Evolutionary conservation across 306 rosid genomes (phyloP).

Genomic region (Dalbergia cultrata): DNA sequence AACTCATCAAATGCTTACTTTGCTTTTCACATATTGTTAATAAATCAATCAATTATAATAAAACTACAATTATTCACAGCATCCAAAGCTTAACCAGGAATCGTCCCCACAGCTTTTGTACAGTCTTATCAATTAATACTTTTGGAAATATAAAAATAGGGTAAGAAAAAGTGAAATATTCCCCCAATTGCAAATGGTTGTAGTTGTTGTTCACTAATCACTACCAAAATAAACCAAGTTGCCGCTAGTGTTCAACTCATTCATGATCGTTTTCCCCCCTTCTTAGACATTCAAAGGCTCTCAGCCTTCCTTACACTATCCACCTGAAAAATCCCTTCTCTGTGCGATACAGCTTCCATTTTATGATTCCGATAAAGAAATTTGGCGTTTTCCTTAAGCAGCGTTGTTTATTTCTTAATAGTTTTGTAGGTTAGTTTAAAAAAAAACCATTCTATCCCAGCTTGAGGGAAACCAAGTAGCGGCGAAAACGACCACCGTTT

Average conservation of each 20-base stretch:
- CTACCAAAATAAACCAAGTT: no score
- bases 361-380: conserved; percentile 15
- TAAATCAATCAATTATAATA: not conserved
- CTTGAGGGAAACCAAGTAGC: not conserved
- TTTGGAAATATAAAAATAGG: conserved; percentile 5
- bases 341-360: conserved; percentile 22
- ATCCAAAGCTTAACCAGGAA: not conserved
- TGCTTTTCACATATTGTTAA: not conserved
- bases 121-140: not conserved
- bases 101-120: not conserved
- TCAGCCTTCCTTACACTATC: not conserved
- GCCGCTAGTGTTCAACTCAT: not conserved
- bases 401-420: not conserved
- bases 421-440: not conserved
- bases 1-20: not conserved
- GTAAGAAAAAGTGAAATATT: conserved; percentile 29
- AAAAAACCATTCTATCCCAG: not conserved
- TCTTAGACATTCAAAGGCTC: not conserved
- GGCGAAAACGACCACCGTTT: not conserved
- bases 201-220: not conserved
- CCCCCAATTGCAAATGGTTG: not conserved
- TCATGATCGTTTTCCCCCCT: not conserved
- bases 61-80: not conserved
- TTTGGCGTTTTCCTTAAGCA: not conserved
- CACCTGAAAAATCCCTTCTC: not conserved